Percentiles rank a stretch among this genome's conserved stretches.
Evolutionary conservation across 2,329 filamentous ascomycete species (phyloP).

Genomic region (Botrytis porri): DNA sequence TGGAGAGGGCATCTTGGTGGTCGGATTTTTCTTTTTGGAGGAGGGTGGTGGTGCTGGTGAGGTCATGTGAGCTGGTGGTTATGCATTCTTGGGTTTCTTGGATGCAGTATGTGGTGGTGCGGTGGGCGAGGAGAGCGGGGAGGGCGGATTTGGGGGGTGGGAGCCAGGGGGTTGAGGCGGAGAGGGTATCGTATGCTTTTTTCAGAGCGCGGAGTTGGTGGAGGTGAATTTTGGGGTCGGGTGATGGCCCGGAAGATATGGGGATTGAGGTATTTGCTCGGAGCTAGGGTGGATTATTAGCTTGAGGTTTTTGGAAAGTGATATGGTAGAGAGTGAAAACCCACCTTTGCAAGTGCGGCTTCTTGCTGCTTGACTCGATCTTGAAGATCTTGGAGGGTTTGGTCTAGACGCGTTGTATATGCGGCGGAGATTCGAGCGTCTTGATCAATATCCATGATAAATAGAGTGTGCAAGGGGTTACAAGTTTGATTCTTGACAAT

Average conservation of each 20-base stretch:
- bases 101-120: slow-evolving; percentile 62
- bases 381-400: slow-evolving; percentile 66
- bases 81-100: slow-evolving; percentile 62
- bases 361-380: slow-evolving; percentile 54
- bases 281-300: slow-evolving; percentile 27
- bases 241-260: slow-evolving; percentile 32
- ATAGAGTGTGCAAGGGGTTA: neutral
- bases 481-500: neutral
- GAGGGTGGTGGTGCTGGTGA: slow-evolving; percentile 46
- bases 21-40: slow-evolving; percentile 51
- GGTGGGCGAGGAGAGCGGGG: slow-evolving; percentile 68
- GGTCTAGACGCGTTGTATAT: slow-evolving; percentile 57
- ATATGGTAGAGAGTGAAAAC: neutral
- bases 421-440: slow-evolving; percentile 39
- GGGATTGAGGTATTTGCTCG: slow-evolving; percentile 28
- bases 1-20: slow-evolving; percentile 53
- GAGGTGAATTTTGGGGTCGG: slow-evolving; percentile 40
- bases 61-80: slow-evolving; percentile 42
- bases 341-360: slow-evolving; percentile 47
- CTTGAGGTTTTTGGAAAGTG: slow-evolving; percentile 15
- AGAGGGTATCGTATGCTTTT: slow-evolving; percentile 62
- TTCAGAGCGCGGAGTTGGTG: slow-evolving; percentile 54
- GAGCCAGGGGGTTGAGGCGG: slow-evolving; percentile 60
- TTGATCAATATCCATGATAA: slow-evolving; percentile 22
- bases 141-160: slow-evolving; percentile 66